Conservation (phyloP, 208 protist genomes). For the Histomonas meleagridis region DNA sequence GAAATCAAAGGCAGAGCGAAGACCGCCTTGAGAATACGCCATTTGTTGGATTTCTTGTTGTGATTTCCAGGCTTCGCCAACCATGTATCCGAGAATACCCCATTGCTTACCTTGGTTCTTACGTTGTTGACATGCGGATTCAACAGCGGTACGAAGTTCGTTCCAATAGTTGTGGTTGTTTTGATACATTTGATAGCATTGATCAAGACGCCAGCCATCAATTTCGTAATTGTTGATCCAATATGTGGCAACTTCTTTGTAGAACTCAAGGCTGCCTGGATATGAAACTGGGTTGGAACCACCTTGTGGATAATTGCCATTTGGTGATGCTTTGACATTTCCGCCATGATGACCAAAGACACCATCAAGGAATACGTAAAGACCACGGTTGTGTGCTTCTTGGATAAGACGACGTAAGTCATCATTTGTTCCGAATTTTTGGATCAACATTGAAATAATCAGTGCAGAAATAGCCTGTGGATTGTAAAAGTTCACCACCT, state of each 20-base stretch:
- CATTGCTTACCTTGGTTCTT: neutral
- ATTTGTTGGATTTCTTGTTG: neutral
- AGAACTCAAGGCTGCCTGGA: neutral
- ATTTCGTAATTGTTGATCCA: constrained; percentile 16
- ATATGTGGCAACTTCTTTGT: neutral
- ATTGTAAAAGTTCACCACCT: neutral
- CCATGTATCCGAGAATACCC: constrained; percentile 8
- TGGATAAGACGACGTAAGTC: neutral
- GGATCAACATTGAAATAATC: constrained; percentile 11
- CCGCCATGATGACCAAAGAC: constrained; percentile 22
- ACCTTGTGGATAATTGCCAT: neutral
- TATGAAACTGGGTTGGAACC: neutral
- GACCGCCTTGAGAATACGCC: neutral
- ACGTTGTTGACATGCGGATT: neutral
- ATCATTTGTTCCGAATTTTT: neutral
- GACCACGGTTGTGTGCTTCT: neutral
- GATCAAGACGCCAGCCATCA: constrained; percentile 31
- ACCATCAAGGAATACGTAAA: constrained; percentile 35
- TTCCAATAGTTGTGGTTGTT: neutral
- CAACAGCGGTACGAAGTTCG: neutral
- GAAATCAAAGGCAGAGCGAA: constrained; percentile 24
- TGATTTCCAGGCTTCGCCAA: neutral
- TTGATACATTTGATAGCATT: neutral
- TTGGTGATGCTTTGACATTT: neutral
- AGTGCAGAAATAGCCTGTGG: neutral